Percentiles rank a stretch among this genome's conserved stretches.
Evolutionary conservation across 1,284 basidiomycete genomes (phyloP).

Genomic region (Ceratorhiza oryzae-sativae): DNA sequence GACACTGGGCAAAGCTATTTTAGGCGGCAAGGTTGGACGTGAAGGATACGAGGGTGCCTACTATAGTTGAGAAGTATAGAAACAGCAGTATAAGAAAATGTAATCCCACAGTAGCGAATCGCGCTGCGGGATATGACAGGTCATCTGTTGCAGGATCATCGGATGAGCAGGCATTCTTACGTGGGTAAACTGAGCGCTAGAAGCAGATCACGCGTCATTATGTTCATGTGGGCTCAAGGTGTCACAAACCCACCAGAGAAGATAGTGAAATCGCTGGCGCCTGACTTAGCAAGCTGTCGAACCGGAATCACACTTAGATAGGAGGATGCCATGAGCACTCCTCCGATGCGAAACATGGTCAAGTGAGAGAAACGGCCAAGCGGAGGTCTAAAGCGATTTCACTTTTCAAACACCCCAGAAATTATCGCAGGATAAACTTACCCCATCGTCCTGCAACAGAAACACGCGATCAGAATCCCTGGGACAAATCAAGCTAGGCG

Average conservation of each 20-base stretch:
- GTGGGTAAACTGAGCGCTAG: constrained; percentile 55
- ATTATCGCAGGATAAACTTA: constrained; percentile 49
- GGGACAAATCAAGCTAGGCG: constrained; percentile 44
- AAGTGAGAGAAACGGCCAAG: constrained; percentile 82
- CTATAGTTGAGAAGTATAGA: constrained; percentile 78
- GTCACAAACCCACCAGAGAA: constrained; percentile 71
- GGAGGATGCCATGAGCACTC: neutral
- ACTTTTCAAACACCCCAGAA: neutral
- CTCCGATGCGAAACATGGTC: constrained; percentile 78
- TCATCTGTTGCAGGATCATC: constrained; percentile 41
- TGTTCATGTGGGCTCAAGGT: constrained; percentile 49
- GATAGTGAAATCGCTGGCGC: constrained; percentile 52
- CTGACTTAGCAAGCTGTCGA: constrained; percentile 28
- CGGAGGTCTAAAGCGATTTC: constrained; percentile 57
- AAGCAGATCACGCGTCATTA: constrained; percentile 65
- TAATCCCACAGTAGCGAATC: constrained; percentile 75
- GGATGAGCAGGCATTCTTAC: constrained; percentile 25
- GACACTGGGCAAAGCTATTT: constrained; percentile 62
- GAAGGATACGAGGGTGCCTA: constrained; percentile 31
- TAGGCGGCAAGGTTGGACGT: neutral
- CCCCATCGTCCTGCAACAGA: constrained; percentile 60
- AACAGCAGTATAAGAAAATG: constrained; percentile 79
- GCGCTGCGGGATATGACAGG: constrained; percentile 71
- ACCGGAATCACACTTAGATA: constrained; percentile 8
- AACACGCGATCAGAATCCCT: constrained; percentile 47